Conservation (phyloP, 352 stramenopile species). For the Globisporangium abappressorium region DNA sequence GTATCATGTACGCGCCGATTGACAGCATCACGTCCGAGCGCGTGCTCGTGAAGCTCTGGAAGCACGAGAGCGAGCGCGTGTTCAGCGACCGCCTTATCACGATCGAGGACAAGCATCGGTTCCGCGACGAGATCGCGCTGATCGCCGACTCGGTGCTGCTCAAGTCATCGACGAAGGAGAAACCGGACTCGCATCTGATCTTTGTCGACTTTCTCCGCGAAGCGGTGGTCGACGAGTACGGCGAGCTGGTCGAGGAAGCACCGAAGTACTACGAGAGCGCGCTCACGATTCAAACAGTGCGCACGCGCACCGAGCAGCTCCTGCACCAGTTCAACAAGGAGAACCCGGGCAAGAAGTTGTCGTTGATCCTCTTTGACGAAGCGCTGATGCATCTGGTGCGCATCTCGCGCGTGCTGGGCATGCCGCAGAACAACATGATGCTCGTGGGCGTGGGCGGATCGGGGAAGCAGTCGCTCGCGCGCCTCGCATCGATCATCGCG, state of each 20-base stretch:
- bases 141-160: slow-evolving; percentile 47
- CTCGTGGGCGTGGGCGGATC: slow-evolving; percentile 89
- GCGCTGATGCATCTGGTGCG: slow-evolving; percentile 83
- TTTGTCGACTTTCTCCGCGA: slow-evolving; percentile 90
- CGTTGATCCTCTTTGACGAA: slow-evolving; percentile 90
- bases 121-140: slow-evolving; percentile 47
- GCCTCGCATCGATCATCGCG: slow-evolving; percentile 76
- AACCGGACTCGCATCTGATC: slow-evolving; percentile 19
- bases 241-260: slow-evolving; percentile 69
- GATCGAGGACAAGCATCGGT: slow-evolving; percentile 68
- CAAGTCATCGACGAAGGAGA: slow-evolving; percentile 29
- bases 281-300: slow-evolving; percentile 39
- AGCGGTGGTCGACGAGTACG: slow-evolving; percentile 79
- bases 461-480: slow-evolving; percentile 84
- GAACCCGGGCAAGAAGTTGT: slow-evolving; percentile 60
- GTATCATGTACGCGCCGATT: slow-evolving; percentile 57
- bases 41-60: slow-evolving; percentile 68
- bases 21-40: slow-evolving; percentile 50
- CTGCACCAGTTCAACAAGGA: slow-evolving; percentile 81
- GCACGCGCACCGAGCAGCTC: slow-evolving; percentile 56
- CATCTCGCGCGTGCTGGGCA: slow-evolving; percentile 77
- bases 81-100: slow-evolving; percentile 77
- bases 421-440: slow-evolving; percentile 87
- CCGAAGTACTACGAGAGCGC: slow-evolving; percentile 84
- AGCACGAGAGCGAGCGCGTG: slow-evolving; percentile 81